Base-by-base conservation (phyloP, 768 basidiomycete species). In the Naganishia vishniacii region DNA sequence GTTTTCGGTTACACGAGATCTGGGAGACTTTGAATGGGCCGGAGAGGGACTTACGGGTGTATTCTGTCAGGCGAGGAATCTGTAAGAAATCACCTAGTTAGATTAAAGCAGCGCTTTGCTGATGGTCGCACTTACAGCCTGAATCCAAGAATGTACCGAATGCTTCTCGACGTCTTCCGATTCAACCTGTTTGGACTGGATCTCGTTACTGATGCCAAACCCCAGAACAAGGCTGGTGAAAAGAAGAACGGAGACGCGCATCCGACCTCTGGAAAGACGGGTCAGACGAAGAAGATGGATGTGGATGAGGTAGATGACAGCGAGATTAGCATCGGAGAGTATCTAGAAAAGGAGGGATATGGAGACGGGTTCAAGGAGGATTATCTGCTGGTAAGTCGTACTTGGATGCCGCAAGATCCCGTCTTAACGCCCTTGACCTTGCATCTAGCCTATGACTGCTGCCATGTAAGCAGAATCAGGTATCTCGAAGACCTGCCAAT, bases 371-470 rank as follows among this genome's bases (percentile, higher is more conserved):
- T 89, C 76, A 79, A 81, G 40, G 85, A 89, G 68, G 83, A 89
- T 73, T 89, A 88, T 72, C 80, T 89, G 25, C 83, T 89, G 64
- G 87, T 86, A 69, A 73, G 84, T 72, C 16, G 18, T 0, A 2
- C 20, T 26, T 5, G n/a, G n/a, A n/a, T n/a, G n/a, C n/a, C n/a
- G n/a, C n/a, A n/a, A n/a, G n/a, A n/a, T n/a, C n/a, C n/a, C n/a
- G n/a, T n/a, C n/a, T n/a, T n/a, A n/a, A n/a, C n/a, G n/a, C n/a
- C n/a, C n/a, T n/a, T n/a, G n/a, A n/a, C n/a, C n/a, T n/a, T n/a
- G n/a, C n/a, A n/a, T n/a, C n/a, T 70, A 87, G 87, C 87, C 87
- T 0, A 86, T 89, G 86, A 87, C 86, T 8, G 87, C 86, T 0
- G 85, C 86, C 2, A 84, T 89, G 66, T 67, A 44, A 32, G 66